phyloP scores from a whole-genome alignment of 2,329 filamentous ascomycete genomes.

The Aspergillus sojae region DNA sequence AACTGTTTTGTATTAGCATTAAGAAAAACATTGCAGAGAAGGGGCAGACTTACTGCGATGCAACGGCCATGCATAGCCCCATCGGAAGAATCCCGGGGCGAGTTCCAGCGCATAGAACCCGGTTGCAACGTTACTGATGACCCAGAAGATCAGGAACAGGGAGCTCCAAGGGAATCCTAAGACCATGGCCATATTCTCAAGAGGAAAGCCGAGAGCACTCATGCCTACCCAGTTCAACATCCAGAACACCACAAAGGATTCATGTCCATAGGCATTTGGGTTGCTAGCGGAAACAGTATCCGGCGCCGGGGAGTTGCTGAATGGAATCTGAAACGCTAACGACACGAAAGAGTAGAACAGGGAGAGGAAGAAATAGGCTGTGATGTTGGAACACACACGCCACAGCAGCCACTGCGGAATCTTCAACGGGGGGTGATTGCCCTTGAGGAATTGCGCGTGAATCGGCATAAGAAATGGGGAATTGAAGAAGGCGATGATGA shows the following conservation, averaged over 20 bases:
- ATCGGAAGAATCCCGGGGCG: slow-evolving; percentile 61
- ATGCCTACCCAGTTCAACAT: slow-evolving; percentile 66
- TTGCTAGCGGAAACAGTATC: slow-evolving; percentile 50
- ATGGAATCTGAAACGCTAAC: slow-evolving; percentile 65
- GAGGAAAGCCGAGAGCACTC: slow-evolving; percentile 63
- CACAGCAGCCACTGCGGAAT: slow-evolving; percentile 62
- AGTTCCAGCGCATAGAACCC: slow-evolving; percentile 63
- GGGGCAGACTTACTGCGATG: slow-evolving; percentile 52
- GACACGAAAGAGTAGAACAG: slow-evolving; percentile 66
- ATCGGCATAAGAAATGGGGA: slow-evolving; percentile 67
- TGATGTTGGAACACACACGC: slow-evolving; percentile 59
- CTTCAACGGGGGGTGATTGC: slow-evolving; percentile 58
- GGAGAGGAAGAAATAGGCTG: slow-evolving; percentile 63
- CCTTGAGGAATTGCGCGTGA: slow-evolving; percentile 61
- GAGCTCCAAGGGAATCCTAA: slow-evolving; percentile 64
- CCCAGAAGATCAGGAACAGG: slow-evolving; percentile 68
- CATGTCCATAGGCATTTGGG: slow-evolving; percentile 58
- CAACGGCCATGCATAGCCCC: slow-evolving; percentile 66
- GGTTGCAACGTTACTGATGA: slow-evolving; percentile 66
- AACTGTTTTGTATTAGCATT: slow-evolving; percentile 36
- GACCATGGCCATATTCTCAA: slow-evolving; percentile 67
- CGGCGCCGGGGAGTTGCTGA: slow-evolving; percentile 52
- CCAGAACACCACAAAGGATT: slow-evolving; percentile 65
- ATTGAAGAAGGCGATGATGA: slow-evolving; percentile 69
- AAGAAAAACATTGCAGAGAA: neutral